Conservation (phyloP, 805 yeast species). For the Hanseniaspora osmophila region DNA sequence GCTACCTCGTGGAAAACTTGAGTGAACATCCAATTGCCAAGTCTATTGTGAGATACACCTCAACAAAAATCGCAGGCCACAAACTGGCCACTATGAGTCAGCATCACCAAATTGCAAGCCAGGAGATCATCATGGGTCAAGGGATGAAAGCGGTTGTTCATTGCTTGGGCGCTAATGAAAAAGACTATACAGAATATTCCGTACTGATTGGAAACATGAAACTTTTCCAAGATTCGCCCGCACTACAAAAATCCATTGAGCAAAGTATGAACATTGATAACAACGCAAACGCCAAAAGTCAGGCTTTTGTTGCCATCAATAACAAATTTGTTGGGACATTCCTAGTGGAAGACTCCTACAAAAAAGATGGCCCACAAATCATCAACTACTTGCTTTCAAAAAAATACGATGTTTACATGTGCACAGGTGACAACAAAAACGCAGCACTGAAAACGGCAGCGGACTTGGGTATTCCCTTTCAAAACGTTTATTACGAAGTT, state of each 20-base stretch:
- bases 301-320: conserved; percentile 45
- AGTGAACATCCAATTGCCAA: conserved; percentile 85
- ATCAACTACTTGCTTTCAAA: conserved; percentile 36
- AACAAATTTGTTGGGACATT: conserved; percentile 47
- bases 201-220: conserved; percentile 45
- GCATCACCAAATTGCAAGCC: conserved; percentile 8
- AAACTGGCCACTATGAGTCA: too few species aligned
- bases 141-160: conserved; percentile 22
- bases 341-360: conserved; percentile 53
- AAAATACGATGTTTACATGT: conserved; percentile 61
- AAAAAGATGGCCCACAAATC: conserved; percentile 49
- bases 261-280: conserved; percentile 7
- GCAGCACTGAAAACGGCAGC: conserved; percentile 54
- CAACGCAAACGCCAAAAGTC: conserved; percentile 19
- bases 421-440: conserved; percentile 69
- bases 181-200: background rate
- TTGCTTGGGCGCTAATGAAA: conserved; percentile 10
- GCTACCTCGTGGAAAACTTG: conserved; percentile 45
- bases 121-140: conserved; percentile 25
- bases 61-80: too few species aligned
- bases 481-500: conserved; percentile 59
- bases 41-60: conserved; percentile 36
- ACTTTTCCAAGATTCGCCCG: conserved; percentile 8
- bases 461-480: conserved; percentile 49
- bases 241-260: conserved; percentile 6